Evolutionary conservation across 768 basidiomycete species (phyloP), one percentile per base, ranked within the genome.

Genomic region (Termitomyces sp.): DNA sequence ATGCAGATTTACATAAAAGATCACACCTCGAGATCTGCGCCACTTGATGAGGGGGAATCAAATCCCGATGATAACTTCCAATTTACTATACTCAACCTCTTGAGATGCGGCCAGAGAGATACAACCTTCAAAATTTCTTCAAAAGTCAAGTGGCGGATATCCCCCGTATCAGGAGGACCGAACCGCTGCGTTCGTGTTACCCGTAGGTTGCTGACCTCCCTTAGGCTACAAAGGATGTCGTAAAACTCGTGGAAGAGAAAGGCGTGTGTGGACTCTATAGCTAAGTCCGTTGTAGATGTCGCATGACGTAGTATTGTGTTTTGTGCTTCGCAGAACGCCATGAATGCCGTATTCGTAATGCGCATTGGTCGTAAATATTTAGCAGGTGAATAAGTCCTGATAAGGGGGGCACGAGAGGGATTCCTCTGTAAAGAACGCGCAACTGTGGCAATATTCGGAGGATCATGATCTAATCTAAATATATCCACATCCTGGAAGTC

Each of bases 261-360:
- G 3, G n/a, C 18, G 32, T 59, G 57, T 12, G 62, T 59, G 4
- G 38, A 55, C 18, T 58, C 62, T 7, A 63, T 18, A 24, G 36
- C 3, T 20, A 63, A 1, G 8, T 59, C n/a, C 11, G 6, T 50
- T 4, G 55, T 13, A 16, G 45, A 35, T 36, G 44, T 49, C 15
- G 57, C 52, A 40, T 58, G 22, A n/a, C 46, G 53, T 15, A 63
- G 46, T 40, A 59, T 59, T 1, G 40, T 58, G 39, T 63, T 63
- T 36, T 63, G 62, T 1, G 62, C 62, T 20, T 63, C 53, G 32
- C 59, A 63, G 39, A 55, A 59, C 20, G 22, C 39, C 33, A 50
- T 50, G 13, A 63, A 55, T 7, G 40, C 57, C 18, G 48, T 38
- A n/a, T 39, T 55, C 39, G 46, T 55, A 5, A 60, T n/a, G 7